Evolutionary conservation across 805 yeast species (phyloP), one percentile per base, ranked within the genome.

Genomic region (Nakazawaea peltata): DNA sequence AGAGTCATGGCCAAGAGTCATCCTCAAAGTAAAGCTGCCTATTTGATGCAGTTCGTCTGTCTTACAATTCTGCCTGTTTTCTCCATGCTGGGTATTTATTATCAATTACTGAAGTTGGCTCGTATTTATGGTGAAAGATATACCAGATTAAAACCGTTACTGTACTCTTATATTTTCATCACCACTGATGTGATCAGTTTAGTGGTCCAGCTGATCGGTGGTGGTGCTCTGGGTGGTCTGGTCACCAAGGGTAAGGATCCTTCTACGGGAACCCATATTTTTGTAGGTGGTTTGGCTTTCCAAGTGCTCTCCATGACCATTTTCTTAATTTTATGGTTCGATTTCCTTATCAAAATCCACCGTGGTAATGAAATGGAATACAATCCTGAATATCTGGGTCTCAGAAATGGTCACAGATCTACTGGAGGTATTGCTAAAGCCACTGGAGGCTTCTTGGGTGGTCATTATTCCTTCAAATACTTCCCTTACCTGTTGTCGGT

Each of bases 41-140:
- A 65, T 49, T 50, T 81, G 28, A 55, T 77, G 45, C 94, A 86
- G 53, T 70, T 81, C 43, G 70, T 77, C 38, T 65, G 78, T 47
- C 59, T 84, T 37, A 83, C 88, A 0, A 56, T 86, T 33, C 90
- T 84, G 0, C 95, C 95, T 0, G 85, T 84, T 14, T 81, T 86
- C 53, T 61, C 82, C 32, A 81, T 82, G 83, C 95, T 81, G 4
- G 94, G 88, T 1, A 64, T 85, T 2, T 86, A 86, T 57, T 80
- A 69, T 44, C 62, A 77, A 36, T 57, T 86, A 43, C 86, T 81
- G 5, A 80, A 83, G 53, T 46, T 81, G 34, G 63, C 78, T 32
- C 74, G 77, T 34, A 54, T 83, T 1, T 76, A 74, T 47, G 84
- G 85, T 2, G 59, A 63, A 39, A 50, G 58, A 15, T 77, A 57